Percentiles rank a stretch among this genome's conserved stretches.
These are phyloP conservation scores for Phytopythium litorale DNA, from an alignment of 352 stramenopile genomes.

Conservation along the genomic window DNA sequence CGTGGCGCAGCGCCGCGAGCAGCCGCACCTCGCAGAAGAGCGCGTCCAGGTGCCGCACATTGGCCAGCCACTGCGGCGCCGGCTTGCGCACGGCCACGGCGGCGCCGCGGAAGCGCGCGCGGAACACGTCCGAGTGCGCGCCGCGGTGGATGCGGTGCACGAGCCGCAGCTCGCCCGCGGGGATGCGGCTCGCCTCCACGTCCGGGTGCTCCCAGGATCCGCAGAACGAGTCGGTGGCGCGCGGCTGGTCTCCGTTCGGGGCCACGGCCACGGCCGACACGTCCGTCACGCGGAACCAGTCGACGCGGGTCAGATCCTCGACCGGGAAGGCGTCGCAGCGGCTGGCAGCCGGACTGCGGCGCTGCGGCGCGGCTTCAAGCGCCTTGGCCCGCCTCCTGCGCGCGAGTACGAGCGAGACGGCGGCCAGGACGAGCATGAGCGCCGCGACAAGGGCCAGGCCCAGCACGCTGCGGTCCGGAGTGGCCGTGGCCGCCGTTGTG, in stretches of 20 bases:
- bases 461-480: background rate
- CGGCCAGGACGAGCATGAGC: background rate
- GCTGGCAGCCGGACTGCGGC: no score
- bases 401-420: background rate
- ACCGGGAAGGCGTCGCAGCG: background rate
- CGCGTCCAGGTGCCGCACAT: slow-evolving; percentile 28
- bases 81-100: slow-evolving; percentile 60
- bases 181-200: slow-evolving; percentile 17
- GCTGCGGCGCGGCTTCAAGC: background rate
- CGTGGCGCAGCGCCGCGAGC: slow-evolving; percentile 35
- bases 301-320: background rate
- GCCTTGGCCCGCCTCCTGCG: background rate
- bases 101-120: slow-evolving; percentile 28
- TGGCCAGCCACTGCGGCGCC: slow-evolving; percentile 35
- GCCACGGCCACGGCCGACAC: background rate
- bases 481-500: background rate
- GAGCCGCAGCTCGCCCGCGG: slow-evolving; percentile 18
- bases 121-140: slow-evolving; percentile 59
- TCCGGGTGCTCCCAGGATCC: slow-evolving; percentile 23
- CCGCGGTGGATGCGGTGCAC: slow-evolving; percentile 26
- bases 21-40: slow-evolving; percentile 49
- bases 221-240: background rate
- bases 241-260: background rate
- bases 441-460: background rate
- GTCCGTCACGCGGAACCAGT: slow-evolving; percentile 3